Evolutionary conservation across 164 flowering plant species (phyloP).

Genomic region (Stephania japonica): DNA sequence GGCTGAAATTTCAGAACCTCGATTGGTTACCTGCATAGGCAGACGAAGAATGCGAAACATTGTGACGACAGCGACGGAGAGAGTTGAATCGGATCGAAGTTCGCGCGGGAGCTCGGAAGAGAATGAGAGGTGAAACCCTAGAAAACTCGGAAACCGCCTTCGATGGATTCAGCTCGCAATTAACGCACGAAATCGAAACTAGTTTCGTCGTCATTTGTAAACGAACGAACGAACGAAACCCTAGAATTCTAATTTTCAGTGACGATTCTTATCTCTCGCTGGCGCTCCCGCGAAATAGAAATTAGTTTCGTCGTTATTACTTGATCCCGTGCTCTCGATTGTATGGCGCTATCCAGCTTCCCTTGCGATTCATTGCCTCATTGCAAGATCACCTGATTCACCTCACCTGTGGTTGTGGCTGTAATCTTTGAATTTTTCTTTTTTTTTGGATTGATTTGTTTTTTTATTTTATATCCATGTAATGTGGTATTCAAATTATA

Average conservation of each 20-base stretch:
- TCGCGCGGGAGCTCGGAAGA: neutral
- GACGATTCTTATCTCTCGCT: neutral
- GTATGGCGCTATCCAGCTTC: too few species aligned
- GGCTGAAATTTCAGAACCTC: neutral
- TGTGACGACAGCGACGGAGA: neutral
- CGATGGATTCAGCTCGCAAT: slow-evolving; percentile 4
- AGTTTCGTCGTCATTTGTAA: neutral
- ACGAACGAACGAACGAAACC: neutral
- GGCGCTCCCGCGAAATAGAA: neutral
- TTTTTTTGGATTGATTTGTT: neutral
- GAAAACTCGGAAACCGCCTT: neutral
- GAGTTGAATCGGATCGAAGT: neutral
- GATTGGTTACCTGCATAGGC: neutral
- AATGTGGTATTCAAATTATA: too few species aligned
- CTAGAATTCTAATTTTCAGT: too few species aligned
- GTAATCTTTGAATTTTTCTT: too few species aligned
- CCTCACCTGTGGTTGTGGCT: too few species aligned
- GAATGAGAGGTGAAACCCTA: slow-evolving; percentile 13
- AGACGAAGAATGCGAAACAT: neutral
- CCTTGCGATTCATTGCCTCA: neutral
- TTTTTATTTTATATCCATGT: neutral
- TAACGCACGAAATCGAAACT: neutral
- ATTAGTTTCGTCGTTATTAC: too few species aligned
- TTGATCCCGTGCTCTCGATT: neutral
- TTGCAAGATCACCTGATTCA: too few species aligned